Base-by-base conservation (phyloP, 345 rosid genomes). In the Toxicodendron radicans region DNA sequence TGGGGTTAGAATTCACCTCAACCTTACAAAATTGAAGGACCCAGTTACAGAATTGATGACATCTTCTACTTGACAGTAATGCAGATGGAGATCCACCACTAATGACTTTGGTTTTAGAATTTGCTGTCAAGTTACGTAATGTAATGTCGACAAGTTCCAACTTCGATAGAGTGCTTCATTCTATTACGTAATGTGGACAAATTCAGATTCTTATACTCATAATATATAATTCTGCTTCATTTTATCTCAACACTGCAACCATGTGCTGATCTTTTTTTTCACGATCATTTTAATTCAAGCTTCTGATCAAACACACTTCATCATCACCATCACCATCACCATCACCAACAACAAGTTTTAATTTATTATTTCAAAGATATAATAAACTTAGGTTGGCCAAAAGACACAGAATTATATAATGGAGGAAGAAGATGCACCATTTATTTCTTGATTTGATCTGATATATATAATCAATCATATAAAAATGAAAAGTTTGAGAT, bases 71-170 rank as follows among this genome's bases (percentile, higher is more conserved):
- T 46, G 80, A 75, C 82, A 46, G 72, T 1, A 14, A 49, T 53
- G 68, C 12, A 10, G 32, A 23, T 23, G 61, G 8, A 9, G 12
- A 46, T 66, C 82, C 58, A 67, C 56, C 77, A 32, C 7, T 65
- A 10, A 3, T 57, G 3, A 20, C 20, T n/a, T 67, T 32, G n/a
- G 64, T 66, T 62, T 72, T 58, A 24, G 57, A 13, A 73, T 35
- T 81, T 77, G 72, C 74, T 66, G 70, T 62, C 64, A 71, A 77
- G 69, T 56, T 81, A 72, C 81, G 74, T 56, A 21, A 51, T 72
- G 81, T 77, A 10, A 9, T 32, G 7, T 54, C 75, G 75, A 78
- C 78, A 53, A 71, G 49, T 21, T 59, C 70, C 12, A 35, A 24
- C 7, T 10, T 23, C 0, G 46, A 46, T 46, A 12, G 3, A 16